Conservation (phyloP, 2,329 filamentous ascomycete species). For the Clonostachys byssicola region DNA sequence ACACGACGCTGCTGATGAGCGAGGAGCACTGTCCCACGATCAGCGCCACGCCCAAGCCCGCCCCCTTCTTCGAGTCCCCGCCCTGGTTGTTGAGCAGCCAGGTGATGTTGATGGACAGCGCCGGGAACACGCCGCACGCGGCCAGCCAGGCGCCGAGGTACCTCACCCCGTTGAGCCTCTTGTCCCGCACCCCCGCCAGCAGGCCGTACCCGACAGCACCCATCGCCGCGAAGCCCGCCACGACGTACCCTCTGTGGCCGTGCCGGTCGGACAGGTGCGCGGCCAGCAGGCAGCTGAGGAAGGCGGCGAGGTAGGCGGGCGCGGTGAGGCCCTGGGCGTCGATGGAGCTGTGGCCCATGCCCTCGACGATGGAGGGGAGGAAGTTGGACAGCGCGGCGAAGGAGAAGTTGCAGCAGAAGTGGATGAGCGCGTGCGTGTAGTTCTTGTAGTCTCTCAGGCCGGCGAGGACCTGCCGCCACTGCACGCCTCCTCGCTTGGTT, state of each 20-base stretch:
- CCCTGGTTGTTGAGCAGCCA: slow-evolving; percentile 23
- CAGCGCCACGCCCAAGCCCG: slow-evolving; percentile 13
- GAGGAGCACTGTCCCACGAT: slow-evolving; percentile 20
- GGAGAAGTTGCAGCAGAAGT: slow-evolving; percentile 30
- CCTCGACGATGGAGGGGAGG: slow-evolving; percentile 31
- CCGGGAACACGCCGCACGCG: slow-evolving; percentile 21
- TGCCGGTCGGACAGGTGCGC: slow-evolving; percentile 27
- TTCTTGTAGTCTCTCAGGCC: slow-evolving; percentile 26
- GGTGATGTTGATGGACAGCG: slow-evolving; percentile 17
- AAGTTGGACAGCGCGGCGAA: slow-evolving; percentile 33
- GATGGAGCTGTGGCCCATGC: slow-evolving; percentile 30
- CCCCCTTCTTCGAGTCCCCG: slow-evolving; percentile 17
- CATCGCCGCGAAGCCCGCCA: slow-evolving; percentile 15
- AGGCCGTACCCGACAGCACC: slow-evolving; percentile 21
- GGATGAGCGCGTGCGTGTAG: slow-evolving; percentile 25
- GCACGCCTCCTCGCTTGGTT: neutral
- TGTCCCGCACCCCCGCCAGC: slow-evolving; percentile 12
- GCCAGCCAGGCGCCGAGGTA: slow-evolving; percentile 32
- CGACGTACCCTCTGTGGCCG: slow-evolving; percentile 23
- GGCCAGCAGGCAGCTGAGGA: slow-evolving; percentile 20
- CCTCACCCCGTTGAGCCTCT: slow-evolving; percentile 15
- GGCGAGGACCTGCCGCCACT: slow-evolving; percentile 17
- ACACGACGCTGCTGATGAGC: slow-evolving; percentile 16
- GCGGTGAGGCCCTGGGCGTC: slow-evolving; percentile 33
- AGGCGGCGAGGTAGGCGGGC: slow-evolving; percentile 32